phyloP scores from a whole-genome alignment of 1,284 basidiomycete species.

The Kwoniella shivajii region DNA sequence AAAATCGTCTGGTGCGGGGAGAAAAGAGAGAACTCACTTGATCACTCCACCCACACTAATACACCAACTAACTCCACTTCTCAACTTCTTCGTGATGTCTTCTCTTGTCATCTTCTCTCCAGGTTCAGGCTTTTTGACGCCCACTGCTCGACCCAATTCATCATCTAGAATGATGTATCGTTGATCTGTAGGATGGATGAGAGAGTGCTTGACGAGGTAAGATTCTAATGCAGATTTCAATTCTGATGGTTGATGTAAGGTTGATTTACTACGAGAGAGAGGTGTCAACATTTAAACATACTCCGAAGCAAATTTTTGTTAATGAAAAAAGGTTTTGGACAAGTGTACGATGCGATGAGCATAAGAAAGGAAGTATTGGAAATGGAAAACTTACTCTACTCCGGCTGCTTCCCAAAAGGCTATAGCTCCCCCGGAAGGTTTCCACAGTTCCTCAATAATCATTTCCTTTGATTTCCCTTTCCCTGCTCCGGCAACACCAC shows the following conservation, averaged over 20 bases:
- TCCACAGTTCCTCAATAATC: conserved; percentile 69
- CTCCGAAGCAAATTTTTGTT: neutral
- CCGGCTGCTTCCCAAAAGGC: conserved; percentile 64
- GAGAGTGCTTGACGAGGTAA: conserved; percentile 65
- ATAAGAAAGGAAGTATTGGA: too few species aligned
- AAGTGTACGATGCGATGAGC: neutral
- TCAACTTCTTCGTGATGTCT: conserved; percentile 60
- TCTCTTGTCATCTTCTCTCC: conserved; percentile 69
- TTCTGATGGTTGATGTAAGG: conserved; percentile 22
- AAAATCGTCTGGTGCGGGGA: too few species aligned
- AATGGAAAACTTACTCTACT: conserved; percentile 62
- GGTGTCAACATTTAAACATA: neutral
- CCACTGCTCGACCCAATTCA: conserved; percentile 60
- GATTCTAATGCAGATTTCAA: conserved; percentile 63
- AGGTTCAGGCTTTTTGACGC: conserved; percentile 55
- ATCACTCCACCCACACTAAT: conserved; percentile 44
- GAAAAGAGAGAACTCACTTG: conserved; percentile 35
- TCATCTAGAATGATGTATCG: conserved; percentile 70
- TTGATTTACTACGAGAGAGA: conserved; percentile 28
- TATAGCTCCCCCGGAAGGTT: conserved; percentile 63
- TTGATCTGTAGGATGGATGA: conserved; percentile 68
- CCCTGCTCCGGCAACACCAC: conserved; percentile 31
- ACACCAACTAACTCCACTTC: conserved; percentile 37
- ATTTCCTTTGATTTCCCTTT: conserved; percentile 38
- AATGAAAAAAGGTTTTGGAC: too few species aligned